These are phyloP conservation scores for Candida sp. DNA, from an alignment of 1,139 yeast species.

Conservation along the genomic window DNA sequence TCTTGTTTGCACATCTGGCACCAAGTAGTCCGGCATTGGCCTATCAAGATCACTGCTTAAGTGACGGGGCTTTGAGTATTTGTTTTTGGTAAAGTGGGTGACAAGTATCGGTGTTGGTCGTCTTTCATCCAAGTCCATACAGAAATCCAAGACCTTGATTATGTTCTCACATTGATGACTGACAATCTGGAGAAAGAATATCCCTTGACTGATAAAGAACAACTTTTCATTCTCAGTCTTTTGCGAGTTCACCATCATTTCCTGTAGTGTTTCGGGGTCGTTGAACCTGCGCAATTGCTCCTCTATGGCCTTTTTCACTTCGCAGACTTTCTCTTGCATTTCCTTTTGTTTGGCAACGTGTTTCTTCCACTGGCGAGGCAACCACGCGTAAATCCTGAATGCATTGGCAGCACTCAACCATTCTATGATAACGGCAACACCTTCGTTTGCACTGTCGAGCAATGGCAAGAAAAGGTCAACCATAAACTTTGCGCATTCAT, in stretches of 20 bases:
- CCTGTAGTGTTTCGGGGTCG: conserved; percentile 19
- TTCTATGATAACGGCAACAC: conserved; percentile 19
- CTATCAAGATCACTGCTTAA: conserved; percentile 14
- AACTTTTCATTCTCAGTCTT: conserved; percentile 30
- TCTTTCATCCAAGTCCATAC: conserved; percentile 28
- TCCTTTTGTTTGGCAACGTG: conserved; percentile 22
- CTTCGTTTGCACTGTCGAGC: conserved; percentile 21
- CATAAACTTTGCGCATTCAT: conserved; percentile 23
- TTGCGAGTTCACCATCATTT: conserved; percentile 16
- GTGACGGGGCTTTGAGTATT: conserved; percentile 14
- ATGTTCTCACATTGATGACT: conserved; percentile 21
- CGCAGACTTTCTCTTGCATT: conserved; percentile 19
- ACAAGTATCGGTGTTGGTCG: conserved; percentile 28
- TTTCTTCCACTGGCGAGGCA: conserved; percentile 17
- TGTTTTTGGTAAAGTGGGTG: conserved; percentile 25
- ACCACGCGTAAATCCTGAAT: conserved; percentile 25
- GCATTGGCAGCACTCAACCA: conserved; percentile 38
- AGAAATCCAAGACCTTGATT: conserved; percentile 26
- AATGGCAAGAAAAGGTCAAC: conserved; percentile 23
- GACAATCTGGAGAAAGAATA: conserved; percentile 26
- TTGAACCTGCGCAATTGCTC: conserved; percentile 14
- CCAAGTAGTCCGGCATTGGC: conserved; percentile 17
- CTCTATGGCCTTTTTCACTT: conserved; percentile 13
- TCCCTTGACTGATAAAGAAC: conserved; percentile 31
- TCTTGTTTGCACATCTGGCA: conserved; percentile 19